These are phyloP conservation scores for Tulasnella sp. DNA, from an alignment of 768 basidiomycete species.

Conservation along the genomic window DNA sequence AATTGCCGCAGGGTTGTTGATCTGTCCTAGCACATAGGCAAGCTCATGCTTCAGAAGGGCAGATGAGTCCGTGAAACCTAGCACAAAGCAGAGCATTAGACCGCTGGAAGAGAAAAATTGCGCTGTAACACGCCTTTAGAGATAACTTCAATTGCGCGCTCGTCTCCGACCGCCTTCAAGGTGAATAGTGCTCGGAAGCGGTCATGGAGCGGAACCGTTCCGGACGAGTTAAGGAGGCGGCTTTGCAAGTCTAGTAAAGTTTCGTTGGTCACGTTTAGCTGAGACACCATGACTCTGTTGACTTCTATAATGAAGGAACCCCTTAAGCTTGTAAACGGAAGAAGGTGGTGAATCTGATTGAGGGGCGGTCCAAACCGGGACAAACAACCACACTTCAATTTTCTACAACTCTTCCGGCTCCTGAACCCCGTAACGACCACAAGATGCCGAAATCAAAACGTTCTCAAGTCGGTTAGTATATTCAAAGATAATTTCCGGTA, in stretches of 20 bases:
- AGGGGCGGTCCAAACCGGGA: neutral
- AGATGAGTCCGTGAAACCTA: constrained; percentile 81
- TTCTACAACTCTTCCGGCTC: neutral
- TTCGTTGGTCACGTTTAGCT: neutral
- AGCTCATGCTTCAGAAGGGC: constrained; percentile 93
- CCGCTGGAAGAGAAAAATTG: neutral
- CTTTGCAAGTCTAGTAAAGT: constrained; percentile 55
- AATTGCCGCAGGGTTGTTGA: constrained; percentile 60
- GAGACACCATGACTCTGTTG: neutral
- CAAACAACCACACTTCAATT: neutral
- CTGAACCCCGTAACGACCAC: neutral
- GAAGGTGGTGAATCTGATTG: constrained; percentile 9
- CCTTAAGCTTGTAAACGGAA: neutral
- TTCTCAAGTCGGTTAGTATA: constrained; percentile 64
- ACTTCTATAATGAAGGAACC: neutral
- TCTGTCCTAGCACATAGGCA: constrained; percentile 94
- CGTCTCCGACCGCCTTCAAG: constrained; percentile 66
- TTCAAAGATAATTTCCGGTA: neutral
- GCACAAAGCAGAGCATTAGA: neutral
- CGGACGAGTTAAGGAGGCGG: constrained; percentile 64
- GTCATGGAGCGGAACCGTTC: constrained; percentile 66
- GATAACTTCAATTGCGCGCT: constrained; percentile 68
- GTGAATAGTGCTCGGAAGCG: constrained; percentile 89
- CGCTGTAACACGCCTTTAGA: constrained; percentile 52
- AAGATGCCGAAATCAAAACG: constrained; percentile 87